Evolutionary conservation across 345 rosid species (phyloP).

Genomic region (Eucalyptus regnans): DNA sequence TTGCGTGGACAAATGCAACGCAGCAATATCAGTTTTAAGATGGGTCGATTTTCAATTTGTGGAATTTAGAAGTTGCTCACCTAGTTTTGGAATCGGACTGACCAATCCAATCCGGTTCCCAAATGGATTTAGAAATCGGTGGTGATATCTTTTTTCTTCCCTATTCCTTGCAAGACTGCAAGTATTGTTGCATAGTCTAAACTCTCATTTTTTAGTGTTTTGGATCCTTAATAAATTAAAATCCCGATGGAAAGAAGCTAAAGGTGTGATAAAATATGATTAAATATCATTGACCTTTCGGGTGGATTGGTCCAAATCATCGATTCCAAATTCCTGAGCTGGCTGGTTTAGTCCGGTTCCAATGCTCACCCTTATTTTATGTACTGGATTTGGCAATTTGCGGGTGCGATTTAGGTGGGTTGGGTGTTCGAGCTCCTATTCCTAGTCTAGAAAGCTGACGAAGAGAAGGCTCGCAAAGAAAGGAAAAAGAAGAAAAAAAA

Average conservation of each 20-base stretch:
- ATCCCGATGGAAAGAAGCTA: too few species aligned
- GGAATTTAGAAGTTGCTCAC: too few species aligned
- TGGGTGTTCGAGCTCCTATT: not conserved
- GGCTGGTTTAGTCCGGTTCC: not conserved
- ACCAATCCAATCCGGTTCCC: too few species aligned
- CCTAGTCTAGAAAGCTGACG: not conserved
- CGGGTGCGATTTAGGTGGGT: not conserved
- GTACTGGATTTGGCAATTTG: not conserved
- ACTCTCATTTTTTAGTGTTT: too few species aligned
- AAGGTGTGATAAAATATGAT: not conserved
- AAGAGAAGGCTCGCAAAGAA: not conserved
- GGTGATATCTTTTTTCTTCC: too few species aligned
- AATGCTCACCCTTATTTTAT: not conserved
- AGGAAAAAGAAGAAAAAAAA: rapidly evolving
- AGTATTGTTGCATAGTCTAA: too few species aligned
- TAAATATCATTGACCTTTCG: rapidly evolving
- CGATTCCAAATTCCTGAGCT: not conserved
- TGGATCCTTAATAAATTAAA: too few species aligned
- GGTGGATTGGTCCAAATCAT: not conserved
- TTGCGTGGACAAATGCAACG: not conserved
- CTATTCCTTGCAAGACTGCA: too few species aligned
- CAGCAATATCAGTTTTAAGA: too few species aligned
- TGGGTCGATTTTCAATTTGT: too few species aligned
- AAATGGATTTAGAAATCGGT: too few species aligned
- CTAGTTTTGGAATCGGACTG: too few species aligned